Evolutionary conservation across 2,329 filamentous ascomycete species (phyloP), one percentile per base, ranked within the genome.

Genomic region (Cladosporium colombiae): DNA sequence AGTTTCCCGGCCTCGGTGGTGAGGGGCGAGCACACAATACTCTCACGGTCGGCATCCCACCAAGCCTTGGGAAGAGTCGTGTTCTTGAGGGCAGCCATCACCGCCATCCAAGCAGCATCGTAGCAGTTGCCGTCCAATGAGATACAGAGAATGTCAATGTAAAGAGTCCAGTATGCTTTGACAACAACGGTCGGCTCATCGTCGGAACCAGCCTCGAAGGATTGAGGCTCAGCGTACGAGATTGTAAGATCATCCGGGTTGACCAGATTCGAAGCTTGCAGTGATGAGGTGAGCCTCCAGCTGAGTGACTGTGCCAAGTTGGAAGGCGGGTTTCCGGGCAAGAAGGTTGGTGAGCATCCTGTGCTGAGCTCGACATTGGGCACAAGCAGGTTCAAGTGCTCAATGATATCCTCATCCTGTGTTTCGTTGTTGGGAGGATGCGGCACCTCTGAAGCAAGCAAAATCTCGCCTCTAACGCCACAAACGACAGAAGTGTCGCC

Each of bases 401-500:
- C 80, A 27, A 86, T 74, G 57, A 72, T 49, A 55, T 74, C 72
- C 25, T 71, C 69, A 14, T 71, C 67, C 13, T 66, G 63, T 14
- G 56, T 50, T 16, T 78, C 74, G 11, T 73, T 70, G 33, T 72
- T 62, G 52, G 74, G 66, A 67, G 86, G 90, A 72, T 87, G 88
- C 57, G 89, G 89, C 66, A 96, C 91, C 75, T 92, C 88, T 59
- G 86, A 84, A 2, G 90, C 89, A 57, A 89, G 84, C 29, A 99
- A 82, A 7, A 96, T 89, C 80, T 99, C 95, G 62, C 85, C 93
- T 53, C 94, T 88, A 23, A 99, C 88, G 65, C 94, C 95, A 76
- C 93, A 97, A 44, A 99, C 93, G n/a, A 93, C 92, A 0, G 92
- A 93, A 1, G 94, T 98, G 77, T 96, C 92, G 56, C 95, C 95